phyloP scores from a whole-genome alignment of 805 yeast species.

The Ogataea henricii region DNA sequence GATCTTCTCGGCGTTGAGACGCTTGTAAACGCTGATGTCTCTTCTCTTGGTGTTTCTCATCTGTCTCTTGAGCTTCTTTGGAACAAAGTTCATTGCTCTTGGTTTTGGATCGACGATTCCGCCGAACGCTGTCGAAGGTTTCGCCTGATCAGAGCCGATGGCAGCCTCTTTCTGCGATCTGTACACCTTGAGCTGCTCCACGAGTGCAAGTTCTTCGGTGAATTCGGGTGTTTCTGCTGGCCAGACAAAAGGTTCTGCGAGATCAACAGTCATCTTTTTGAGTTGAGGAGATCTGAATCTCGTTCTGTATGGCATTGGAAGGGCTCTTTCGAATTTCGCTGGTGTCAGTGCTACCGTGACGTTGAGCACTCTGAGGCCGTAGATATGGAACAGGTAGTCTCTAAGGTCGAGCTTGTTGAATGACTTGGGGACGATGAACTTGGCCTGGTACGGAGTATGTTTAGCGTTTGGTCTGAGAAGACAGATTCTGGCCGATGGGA shows the following conservation, averaged over 20 bases:
- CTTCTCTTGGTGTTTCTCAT: constrained; percentile 47
- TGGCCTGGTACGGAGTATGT: constrained; percentile 96
- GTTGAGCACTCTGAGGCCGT: constrained; percentile 87
- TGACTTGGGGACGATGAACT: constrained; percentile 89
- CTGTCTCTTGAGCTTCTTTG: constrained; percentile 47
- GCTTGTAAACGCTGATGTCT: constrained; percentile 31
- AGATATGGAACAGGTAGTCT: constrained; percentile 88
- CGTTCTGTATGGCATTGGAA: constrained; percentile 56
- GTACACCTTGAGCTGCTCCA: constrained; percentile 51
- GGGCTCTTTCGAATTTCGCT: constrained; percentile 59
- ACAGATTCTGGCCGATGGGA: constrained; percentile 83
- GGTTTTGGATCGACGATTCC: constrained; percentile 62
- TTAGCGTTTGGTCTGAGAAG: constrained; percentile 91
- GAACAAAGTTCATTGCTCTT: constrained; percentile 66
- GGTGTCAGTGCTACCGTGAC: constrained; percentile 84
- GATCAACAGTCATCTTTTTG: constrained; percentile 95
- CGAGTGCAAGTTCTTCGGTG: constrained; percentile 34
- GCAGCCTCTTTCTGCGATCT: constrained; percentile 50
- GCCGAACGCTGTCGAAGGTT: constrained; percentile 71
- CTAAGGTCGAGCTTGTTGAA: constrained; percentile 93
- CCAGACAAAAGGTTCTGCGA: constrained; percentile 96
- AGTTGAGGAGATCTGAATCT: constrained; percentile 78
- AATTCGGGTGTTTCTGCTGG: constrained; percentile 58
- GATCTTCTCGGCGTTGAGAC: constrained; percentile 35
- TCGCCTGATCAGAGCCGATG: constrained; percentile 65